phyloP scores from a whole-genome alignment of 768 basidiomycete genomes.

The Russula earlei region DNA sequence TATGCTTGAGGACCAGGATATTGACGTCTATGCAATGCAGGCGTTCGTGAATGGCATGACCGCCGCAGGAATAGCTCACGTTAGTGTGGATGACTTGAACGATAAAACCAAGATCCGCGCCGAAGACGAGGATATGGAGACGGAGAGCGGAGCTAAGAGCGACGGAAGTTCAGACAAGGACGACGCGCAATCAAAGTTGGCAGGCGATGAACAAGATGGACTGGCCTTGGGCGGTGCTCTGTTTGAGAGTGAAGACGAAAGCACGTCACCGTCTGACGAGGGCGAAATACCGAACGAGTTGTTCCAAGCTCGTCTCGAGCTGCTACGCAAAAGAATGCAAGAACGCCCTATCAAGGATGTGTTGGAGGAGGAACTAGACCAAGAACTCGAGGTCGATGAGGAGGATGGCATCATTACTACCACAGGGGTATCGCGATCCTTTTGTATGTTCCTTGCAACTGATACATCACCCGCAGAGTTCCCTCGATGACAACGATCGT shows the following conservation, averaged over 20 bases:
- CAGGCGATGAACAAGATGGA: slow-evolving; percentile 4
- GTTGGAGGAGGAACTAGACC: slow-evolving; percentile 16
- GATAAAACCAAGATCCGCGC: slow-evolving; percentile 40
- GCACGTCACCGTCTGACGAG: slow-evolving; percentile 31
- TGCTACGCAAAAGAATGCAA: slow-evolving; percentile 25
- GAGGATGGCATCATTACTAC: slow-evolving; percentile 29
- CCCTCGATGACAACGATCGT: slow-evolving; percentile 44
- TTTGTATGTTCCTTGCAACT: slow-evolving; percentile 5
- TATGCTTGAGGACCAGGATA: slow-evolving; percentile 41
- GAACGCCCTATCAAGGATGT: slow-evolving; percentile 17
- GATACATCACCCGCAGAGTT: neutral
- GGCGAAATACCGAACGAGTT: slow-evolving; percentile 28
- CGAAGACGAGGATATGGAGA: slow-evolving; percentile 39
- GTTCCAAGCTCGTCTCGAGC: slow-evolving; percentile 31
- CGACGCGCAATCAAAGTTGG: slow-evolving; percentile 20
- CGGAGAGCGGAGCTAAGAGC: slow-evolving; percentile 31
- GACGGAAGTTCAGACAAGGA: slow-evolving; percentile 9
- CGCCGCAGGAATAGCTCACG: slow-evolving; percentile 35
- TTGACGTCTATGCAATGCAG: slow-evolving; percentile 42
- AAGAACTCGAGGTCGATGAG: slow-evolving; percentile 12
- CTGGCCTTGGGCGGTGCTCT: neutral
- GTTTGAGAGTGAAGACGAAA: slow-evolving; percentile 23
- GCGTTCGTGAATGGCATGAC: slow-evolving; percentile 45
- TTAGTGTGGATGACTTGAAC: slow-evolving; percentile 60
- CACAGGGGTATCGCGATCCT: slow-evolving; percentile 15